Conservation (phyloP, 805 yeast genomes). For the Kazachstania bromeliacearum region DNA sequence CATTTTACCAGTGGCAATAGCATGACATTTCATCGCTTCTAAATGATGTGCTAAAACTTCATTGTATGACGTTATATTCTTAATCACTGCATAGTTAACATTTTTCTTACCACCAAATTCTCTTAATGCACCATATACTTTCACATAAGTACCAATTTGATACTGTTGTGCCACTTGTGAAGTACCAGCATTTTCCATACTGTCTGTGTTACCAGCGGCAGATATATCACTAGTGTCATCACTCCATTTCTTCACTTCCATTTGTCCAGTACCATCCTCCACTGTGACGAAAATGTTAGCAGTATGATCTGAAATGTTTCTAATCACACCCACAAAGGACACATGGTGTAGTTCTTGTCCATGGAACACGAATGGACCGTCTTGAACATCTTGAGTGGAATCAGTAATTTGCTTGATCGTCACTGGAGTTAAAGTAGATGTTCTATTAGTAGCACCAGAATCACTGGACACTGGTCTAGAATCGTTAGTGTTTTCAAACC, state of each 20-base stretch:
- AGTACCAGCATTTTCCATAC: conserved; percentile 13
- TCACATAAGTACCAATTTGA: conserved; percentile 48
- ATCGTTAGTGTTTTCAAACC: conserved; percentile 21
- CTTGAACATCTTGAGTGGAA: conserved; percentile 50
- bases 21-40: conserved; percentile 49
- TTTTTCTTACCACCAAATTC: conserved; percentile 57
- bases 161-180: conserved; percentile 30
- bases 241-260: conserved; percentile 59
- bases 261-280: conserved; percentile 73
- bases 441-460: conserved; percentile 11
- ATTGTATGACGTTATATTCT: conserved; percentile 51
- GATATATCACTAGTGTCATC: conserved; percentile 31
- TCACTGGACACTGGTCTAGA: conserved; percentile 19
- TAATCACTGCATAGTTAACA: conserved; percentile 54
- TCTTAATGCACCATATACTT: conserved; percentile 45
- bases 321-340: conserved; percentile 59
- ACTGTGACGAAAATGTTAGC: conserved; percentile 46
- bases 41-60: conserved; percentile 60
- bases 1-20: conserved; percentile 44
- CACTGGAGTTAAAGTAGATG: conserved; percentile 46
- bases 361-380: conserved; percentile 53
- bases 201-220: conserved; percentile 24
- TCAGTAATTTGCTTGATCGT: conserved; percentile 66
- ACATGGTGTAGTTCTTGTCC: conserved; percentile 56
- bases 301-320: conserved; percentile 52